phyloP scores from a whole-genome alignment of 345 rosid genomes.

The Corchorus capsularis region DNA sequence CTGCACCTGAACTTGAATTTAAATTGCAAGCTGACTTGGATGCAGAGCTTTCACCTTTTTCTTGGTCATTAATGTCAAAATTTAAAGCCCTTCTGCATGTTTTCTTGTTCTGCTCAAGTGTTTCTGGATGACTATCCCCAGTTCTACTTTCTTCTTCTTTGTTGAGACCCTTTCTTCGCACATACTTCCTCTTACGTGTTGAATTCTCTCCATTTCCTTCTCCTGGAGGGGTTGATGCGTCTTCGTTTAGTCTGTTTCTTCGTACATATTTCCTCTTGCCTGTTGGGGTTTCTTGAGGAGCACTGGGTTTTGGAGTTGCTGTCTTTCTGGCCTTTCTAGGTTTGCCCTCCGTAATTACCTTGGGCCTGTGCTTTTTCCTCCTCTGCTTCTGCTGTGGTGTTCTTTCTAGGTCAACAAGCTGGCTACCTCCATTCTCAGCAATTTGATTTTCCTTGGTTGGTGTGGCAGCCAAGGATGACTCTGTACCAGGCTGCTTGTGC shows the following conservation, averaged over 20 bases:
- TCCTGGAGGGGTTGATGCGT: conserved; percentile 27
- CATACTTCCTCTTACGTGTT: conserved; percentile 56
- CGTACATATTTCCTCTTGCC: conserved; percentile 60
- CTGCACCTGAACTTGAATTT: conserved; percentile 27
- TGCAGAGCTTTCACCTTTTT: conserved; percentile 20
- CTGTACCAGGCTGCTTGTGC: conserved; percentile 28
- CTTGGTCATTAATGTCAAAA: conserved; percentile 42
- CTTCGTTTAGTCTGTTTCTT: conserved; percentile 35
- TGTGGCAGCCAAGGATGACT: conserved; percentile 29
- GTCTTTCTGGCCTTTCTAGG: conserved; percentile 44
- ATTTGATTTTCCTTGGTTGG: conserved; percentile 32
- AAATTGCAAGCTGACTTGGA: conserved; percentile 17
- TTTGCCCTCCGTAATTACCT: conserved; percentile 64
- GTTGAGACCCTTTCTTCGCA: conserved; percentile 39
- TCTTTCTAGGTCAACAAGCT: conserved; percentile 32
- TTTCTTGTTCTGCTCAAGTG: conserved; percentile 33
- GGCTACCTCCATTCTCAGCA: conserved; percentile 33
- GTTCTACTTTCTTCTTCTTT: conserved; percentile 35
- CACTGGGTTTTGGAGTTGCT: conserved; percentile 30
- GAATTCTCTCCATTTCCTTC: conserved; percentile 38
- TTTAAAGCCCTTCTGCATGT: conserved; percentile 60
- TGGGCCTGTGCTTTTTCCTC: conserved; percentile 86
- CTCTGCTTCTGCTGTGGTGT: conserved; percentile 72
- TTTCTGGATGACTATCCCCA: conserved; percentile 28
- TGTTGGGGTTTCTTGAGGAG: conserved; percentile 38